A percentile compares a stretch with the other conserved stretches of the same genome.
Conservation (phyloP, 2,329 filamentous ascomycete genomes). For the Cercospora beticola region DNA sequence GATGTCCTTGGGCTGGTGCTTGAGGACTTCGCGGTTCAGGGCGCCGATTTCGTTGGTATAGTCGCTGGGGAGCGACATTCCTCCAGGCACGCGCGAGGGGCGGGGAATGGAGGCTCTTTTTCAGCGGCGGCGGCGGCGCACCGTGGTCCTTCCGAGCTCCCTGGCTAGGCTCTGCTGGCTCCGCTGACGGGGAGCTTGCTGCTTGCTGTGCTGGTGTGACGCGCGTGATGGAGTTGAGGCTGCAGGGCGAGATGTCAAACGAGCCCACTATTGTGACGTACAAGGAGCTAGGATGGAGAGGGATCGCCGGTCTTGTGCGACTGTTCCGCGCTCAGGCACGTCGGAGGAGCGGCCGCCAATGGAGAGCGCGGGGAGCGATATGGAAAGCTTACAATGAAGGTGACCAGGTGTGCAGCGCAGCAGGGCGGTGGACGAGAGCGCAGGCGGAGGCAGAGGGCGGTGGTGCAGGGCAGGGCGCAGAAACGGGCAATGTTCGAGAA, state of each 20-base stretch:
- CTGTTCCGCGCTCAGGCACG: neutral
- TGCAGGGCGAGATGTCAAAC: conserved; percentile 7
- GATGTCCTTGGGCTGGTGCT: conserved; percentile 61
- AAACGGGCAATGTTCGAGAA: conserved; percentile 15
- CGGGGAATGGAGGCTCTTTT: neutral
- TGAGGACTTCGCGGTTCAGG: conserved; percentile 61
- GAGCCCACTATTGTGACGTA: conserved; percentile 5
- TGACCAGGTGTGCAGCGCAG: neutral
- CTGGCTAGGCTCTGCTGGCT: conserved; percentile 3
- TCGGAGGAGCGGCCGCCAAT: neutral
- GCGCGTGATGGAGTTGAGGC: conserved; percentile 4
- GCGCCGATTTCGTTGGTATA: conserved; percentile 63
- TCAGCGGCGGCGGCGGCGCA: neutral
- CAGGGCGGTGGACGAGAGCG: neutral
- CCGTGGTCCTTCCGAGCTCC: neutral
- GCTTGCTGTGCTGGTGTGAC: conserved; percentile 6
- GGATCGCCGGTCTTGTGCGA: conserved; percentile 5
- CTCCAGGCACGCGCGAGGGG: neutral
- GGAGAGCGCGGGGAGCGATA: neutral
- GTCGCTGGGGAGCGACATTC: conserved; percentile 49
- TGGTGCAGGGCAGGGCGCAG: neutral
- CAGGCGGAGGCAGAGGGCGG: neutral
- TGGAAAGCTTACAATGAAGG: neutral
- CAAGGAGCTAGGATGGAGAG: neutral
- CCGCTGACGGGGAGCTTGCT: conserved; percentile 3